phyloP scores from a whole-genome alignment of 1,284 basidiomycete genomes.

The Naganishia sp. region DNA sequence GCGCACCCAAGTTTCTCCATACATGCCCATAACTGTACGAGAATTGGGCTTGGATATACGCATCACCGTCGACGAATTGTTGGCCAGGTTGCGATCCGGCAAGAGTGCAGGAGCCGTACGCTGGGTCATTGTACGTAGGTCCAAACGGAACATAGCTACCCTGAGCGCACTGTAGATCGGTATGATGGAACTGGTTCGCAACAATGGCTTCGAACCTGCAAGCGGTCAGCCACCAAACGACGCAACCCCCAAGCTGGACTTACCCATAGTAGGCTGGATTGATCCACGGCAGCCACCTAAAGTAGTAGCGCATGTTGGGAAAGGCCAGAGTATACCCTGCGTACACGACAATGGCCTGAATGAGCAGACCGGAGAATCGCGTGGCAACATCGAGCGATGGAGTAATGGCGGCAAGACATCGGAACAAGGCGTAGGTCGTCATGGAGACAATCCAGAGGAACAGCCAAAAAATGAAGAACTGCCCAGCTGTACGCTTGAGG shows the following conservation, averaged over 20 bases:
- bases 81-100: constrained; percentile 49
- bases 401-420: constrained; percentile 62
- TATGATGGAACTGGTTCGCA: constrained; percentile 28
- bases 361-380: constrained; percentile 62
- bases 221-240: background rate
- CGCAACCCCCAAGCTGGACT: too few relatives aligned
- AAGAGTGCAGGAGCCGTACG: constrained; percentile 49
- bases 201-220: constrained; percentile 28
- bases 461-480: constrained; percentile 71
- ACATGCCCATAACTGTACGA: constrained; percentile 62
- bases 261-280: constrained; percentile 22
- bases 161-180: constrained; percentile 25
- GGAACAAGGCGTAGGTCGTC: constrained; percentile 67
- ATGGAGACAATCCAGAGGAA: constrained; percentile 61
- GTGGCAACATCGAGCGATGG: constrained; percentile 62
- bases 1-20: constrained; percentile 56
- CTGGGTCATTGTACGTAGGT: constrained; percentile 37
- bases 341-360: constrained; percentile 64
- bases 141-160: constrained; percentile 34
- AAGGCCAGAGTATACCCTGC: constrained; percentile 60
- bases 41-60: constrained; percentile 62
- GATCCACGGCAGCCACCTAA: constrained; percentile 28
- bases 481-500: constrained; percentile 57
- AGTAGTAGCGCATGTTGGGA: constrained; percentile 47
- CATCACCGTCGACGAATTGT: constrained; percentile 51